These are phyloP conservation scores for Globisporangium sylvaticum DNA, from an alignment of 352 stramenopile genomes.

Conservation along the genomic window DNA sequence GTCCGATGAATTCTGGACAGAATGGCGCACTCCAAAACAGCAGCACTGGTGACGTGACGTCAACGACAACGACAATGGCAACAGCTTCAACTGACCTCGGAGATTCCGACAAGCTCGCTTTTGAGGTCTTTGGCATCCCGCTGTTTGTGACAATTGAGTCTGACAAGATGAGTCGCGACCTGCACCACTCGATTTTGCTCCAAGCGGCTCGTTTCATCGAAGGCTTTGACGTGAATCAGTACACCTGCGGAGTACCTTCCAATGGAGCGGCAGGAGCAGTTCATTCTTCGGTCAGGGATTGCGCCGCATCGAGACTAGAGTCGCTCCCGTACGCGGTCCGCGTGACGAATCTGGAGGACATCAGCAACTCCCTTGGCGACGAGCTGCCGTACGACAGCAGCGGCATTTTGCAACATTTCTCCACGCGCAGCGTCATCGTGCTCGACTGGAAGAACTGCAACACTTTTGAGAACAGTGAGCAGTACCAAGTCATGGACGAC, in stretches of 20 bases:
- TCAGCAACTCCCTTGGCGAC: constrained; percentile 32
- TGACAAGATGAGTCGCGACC: constrained; percentile 53
- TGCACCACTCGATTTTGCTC: constrained; percentile 62
- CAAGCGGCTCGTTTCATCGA: constrained; percentile 60
- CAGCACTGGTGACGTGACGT: background rate
- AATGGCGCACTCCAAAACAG: background rate
- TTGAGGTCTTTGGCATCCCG: constrained; percentile 61
- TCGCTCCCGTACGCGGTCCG: constrained; percentile 47
- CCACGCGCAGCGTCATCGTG: constrained; percentile 68
- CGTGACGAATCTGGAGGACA: constrained; percentile 58
- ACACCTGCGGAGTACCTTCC: background rate
- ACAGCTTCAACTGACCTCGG: constrained; percentile 9
- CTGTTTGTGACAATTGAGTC: constrained; percentile 77
- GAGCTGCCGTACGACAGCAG: constrained; percentile 44
- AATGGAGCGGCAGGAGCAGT: background rate
- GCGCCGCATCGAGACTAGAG: constrained; percentile 1
- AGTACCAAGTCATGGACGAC: constrained; percentile 22
- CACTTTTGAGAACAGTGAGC: constrained; percentile 20
- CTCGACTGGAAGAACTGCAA: constrained; percentile 52
- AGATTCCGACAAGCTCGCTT: constrained; percentile 19
- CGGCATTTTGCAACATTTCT: constrained; percentile 67
- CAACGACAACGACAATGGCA: background rate
- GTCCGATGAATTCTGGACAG: background rate
- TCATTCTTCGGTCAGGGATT: constrained; percentile 9
- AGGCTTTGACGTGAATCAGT: constrained; percentile 13